Percentiles rank a stretch among this genome's conserved stretches.
These are phyloP conservation scores for Sesbania bispinosa DNA, from an alignment of 306 rosid species.

Conservation along the genomic window DNA sequence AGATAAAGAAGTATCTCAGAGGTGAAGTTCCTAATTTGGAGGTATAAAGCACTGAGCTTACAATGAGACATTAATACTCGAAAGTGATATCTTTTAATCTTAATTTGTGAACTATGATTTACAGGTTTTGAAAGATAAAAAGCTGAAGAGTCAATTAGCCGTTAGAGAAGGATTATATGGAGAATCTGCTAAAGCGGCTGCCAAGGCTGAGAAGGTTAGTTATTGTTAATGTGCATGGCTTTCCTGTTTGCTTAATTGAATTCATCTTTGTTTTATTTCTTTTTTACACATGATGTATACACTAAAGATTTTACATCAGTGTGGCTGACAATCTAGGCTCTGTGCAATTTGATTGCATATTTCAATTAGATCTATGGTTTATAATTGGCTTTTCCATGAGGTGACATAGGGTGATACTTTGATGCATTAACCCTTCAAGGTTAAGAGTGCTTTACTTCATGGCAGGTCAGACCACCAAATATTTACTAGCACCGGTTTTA, in stretches of 20 bases:
- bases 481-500: neutral
- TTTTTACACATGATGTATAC: neutral
- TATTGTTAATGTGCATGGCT: neutral
- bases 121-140: conserved; percentile 71
- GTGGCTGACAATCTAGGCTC: neutral
- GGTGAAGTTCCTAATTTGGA: conserved; percentile 66
- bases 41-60: conserved; percentile 38
- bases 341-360: neutral
- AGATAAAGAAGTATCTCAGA: conserved; percentile 68
- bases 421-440: neutral
- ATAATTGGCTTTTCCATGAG: neutral
- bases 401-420: neutral
- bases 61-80: neutral
- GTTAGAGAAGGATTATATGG: conserved; percentile 55
- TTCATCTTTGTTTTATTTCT: neutral
- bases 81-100: neutral
- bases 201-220: conserved; percentile 73
- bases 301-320: neutral
- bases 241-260: neutral
- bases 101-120: conserved; percentile 7
- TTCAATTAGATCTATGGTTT: neutral
- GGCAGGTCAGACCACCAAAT: neutral
- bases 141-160: conserved; percentile 70
- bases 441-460: neutral
- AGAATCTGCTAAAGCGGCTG: conserved; percentile 74